A percentile compares a stretch with the other conserved stretches of the same genome.
Evolutionary conservation across 495 filamentous ascomycete genomes (phyloP).

Genomic region (Penicillium paxilli): DNA sequence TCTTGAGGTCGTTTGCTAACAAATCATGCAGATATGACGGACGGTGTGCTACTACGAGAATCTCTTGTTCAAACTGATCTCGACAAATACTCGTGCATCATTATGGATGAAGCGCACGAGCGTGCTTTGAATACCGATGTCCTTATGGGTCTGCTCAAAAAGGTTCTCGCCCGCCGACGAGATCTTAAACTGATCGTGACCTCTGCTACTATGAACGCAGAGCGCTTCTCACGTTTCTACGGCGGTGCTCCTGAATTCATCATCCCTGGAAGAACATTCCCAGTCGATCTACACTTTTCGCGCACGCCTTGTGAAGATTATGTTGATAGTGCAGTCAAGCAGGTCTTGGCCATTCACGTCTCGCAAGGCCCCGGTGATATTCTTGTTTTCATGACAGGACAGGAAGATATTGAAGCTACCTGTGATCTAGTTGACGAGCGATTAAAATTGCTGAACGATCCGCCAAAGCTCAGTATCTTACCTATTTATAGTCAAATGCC

Average conservation of each 20-base stretch:
- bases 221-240: constrained; percentile 93
- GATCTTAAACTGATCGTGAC: constrained; percentile 98
- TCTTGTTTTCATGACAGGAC: constrained; percentile 98
- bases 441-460: constrained; percentile 89
- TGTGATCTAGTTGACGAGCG: constrained; percentile 91
- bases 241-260: constrained; percentile 97
- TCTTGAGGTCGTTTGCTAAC: constrained; percentile 18
- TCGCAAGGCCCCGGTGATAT: constrained; percentile 92
- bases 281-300: constrained; percentile 94
- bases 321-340: constrained; percentile 94
- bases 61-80: constrained; percentile 89
- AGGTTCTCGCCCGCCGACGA: constrained; percentile 83
- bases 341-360: constrained; percentile 95
- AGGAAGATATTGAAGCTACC: constrained; percentile 97
- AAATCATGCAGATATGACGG: constrained; percentile 75
- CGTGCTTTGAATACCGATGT: constrained; percentile 96
- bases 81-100: constrained; percentile 96
- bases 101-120: constrained; percentile 99
- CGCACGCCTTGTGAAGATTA: constrained; percentile 96
- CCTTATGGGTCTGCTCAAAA: constrained; percentile 96
- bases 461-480: constrained; percentile 89
- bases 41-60: constrained; percentile 92
- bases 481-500: constrained; percentile 99
- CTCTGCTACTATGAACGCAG: constrained; percentile 97
- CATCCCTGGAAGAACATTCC: constrained; percentile 96